Percentiles rank a stretch among this genome's conserved stretches.
Evolutionary conservation across 257 asterid species (phyloP).

Genomic region (Nicotiana benthamiana): DNA sequence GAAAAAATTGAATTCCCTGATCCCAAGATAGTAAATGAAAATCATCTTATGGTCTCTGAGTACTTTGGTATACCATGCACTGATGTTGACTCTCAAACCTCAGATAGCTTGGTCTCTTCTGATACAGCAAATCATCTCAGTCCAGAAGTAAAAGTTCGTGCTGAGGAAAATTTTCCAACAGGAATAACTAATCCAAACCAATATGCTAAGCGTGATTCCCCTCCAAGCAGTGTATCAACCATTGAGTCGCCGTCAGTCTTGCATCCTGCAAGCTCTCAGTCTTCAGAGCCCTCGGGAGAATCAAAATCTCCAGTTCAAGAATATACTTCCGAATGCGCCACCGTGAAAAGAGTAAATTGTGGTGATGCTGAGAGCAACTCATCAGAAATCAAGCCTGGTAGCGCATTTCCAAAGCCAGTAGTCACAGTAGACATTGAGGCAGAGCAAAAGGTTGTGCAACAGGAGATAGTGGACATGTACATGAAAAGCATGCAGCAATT

Average conservation of each 20-base stretch:
- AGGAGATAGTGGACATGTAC: slow-evolving; percentile 94
- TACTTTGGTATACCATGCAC: slow-evolving; percentile 60
- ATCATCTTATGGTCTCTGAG: slow-evolving; percentile 74
- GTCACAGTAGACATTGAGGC: slow-evolving; percentile 47
- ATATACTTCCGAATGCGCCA: slow-evolving; percentile 28
- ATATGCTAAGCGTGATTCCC: slow-evolving; percentile 41
- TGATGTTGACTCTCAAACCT: slow-evolving; percentile 38
- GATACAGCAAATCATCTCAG: slow-evolving; percentile 49
- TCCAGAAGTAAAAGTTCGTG: slow-evolving; percentile 32
- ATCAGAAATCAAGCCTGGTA: slow-evolving; percentile 20
- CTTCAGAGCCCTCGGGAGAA: slow-evolving; percentile 41
- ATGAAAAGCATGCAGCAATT: slow-evolving; percentile 99
- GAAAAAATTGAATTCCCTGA: slow-evolving; percentile 88
- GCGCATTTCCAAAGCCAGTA: slow-evolving; percentile 36
- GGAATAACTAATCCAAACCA: slow-evolving; percentile 19
- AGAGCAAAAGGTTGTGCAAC: slow-evolving; percentile 79
- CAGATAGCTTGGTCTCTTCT: slow-evolving; percentile 33
- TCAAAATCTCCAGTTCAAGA: slow-evolving; percentile 37
- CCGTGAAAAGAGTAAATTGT: slow-evolving; percentile 25
- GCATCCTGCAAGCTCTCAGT: slow-evolving; percentile 38
- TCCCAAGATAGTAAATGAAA: slow-evolving; percentile 69
- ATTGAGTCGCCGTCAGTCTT: slow-evolving; percentile 40
- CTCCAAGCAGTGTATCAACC: slow-evolving; percentile 53
- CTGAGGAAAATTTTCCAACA: slow-evolving; percentile 28
- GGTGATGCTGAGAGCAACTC: slow-evolving; percentile 36